Evolutionary conservation across 116 monocot genomes (phyloP).

Genomic region (Trichopus zeylanicus): DNA sequence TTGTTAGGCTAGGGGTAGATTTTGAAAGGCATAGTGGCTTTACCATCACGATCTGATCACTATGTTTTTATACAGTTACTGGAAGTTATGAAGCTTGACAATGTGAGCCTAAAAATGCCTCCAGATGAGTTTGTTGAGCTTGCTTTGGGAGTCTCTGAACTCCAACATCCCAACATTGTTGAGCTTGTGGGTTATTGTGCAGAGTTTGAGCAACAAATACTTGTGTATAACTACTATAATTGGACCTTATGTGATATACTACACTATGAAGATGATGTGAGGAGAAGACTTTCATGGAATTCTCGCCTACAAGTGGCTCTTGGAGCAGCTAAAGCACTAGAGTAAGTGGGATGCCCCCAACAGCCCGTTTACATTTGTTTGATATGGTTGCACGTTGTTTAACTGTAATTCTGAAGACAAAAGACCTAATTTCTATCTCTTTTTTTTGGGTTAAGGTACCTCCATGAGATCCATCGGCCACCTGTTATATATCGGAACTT

Average conservation of each 20-base stretch:
- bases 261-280: conserved; percentile 53
- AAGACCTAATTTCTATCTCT: not conserved
- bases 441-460: conserved; percentile 50
- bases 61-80: conserved; percentile 41
- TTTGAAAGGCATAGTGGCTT: no score
- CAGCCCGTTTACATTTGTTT: not conserved
- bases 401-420: not conserved
- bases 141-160: conserved; percentile 38
- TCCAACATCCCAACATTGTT: conserved; percentile 67
- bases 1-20: no score
- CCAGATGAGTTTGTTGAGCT: conserved; percentile 49
- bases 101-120: conserved; percentile 24
- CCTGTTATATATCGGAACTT: no score
- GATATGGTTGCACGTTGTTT: not conserved
- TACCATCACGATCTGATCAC: not conserved
- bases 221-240: conserved; percentile 70
- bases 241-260: conserved; percentile 58
- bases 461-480: no score
- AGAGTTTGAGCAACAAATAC: conserved; percentile 67
- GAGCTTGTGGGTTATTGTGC: conserved; percentile 88
- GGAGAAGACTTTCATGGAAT: conserved; percentile 68
- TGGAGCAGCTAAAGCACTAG: conserved; percentile 78
- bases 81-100: conserved; percentile 64
- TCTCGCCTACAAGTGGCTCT: conserved; percentile 70
- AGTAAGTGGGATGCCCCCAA: conserved; percentile 25